Evolutionary conservation across 371 early-diverging fungal species (phyloP).

Genomic region (Quaeritorhiza haematococci): DNA sequence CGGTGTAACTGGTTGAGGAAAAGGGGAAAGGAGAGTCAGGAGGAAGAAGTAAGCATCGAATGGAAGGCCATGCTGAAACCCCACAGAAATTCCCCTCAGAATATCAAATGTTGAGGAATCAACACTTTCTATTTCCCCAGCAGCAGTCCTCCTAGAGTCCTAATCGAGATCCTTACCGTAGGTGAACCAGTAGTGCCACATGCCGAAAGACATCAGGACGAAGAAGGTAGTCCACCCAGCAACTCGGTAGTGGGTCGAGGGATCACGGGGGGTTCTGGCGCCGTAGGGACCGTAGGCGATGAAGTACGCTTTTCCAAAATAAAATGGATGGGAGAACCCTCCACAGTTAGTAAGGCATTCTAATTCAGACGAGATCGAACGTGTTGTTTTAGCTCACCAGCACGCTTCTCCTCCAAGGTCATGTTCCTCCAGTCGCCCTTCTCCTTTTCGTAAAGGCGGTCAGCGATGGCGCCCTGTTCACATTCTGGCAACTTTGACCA

Average conservation of each 20-base stretch:
- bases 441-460: conserved; percentile 75
- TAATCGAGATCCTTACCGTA: conserved; percentile 53
- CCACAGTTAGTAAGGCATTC: too few relatives aligned
- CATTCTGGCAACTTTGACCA: conserved; percentile 81
- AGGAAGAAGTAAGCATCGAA: conserved; percentile 5
- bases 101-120: background rate
- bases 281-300: conserved; percentile 94
- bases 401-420: conserved; percentile 88
- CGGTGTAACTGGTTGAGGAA: conserved; percentile 50
- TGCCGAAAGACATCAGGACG: conserved; percentile 48
- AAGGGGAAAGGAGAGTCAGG: background rate
- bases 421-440: conserved; percentile 92
- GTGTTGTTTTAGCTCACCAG: too few relatives aligned
- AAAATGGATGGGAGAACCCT: background rate
- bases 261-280: conserved; percentile 76
- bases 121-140: too few relatives aligned
- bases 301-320: conserved; percentile 63
- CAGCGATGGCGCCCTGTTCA: conserved; percentile 80
- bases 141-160: too few relatives aligned
- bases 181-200: conserved; percentile 65
- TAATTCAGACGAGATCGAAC: too few relatives aligned
- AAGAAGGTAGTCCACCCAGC: conserved; percentile 61
- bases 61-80: background rate
- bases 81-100: too few relatives aligned
- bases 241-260: conserved; percentile 71